Conservation (phyloP, 139 green algal genomes). For the Micromonas commoda region DNA sequence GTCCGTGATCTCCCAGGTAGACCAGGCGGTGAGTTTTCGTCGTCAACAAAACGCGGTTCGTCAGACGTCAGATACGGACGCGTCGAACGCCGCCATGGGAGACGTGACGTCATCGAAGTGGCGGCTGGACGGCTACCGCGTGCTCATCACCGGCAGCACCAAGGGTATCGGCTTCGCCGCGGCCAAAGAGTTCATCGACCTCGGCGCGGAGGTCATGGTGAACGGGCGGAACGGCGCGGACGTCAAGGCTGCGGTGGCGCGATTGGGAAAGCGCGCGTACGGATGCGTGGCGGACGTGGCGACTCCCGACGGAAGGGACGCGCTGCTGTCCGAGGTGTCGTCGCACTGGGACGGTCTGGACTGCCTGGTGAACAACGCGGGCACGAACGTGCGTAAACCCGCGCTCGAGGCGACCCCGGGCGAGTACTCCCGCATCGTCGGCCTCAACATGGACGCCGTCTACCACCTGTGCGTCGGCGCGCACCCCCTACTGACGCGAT, state of each 20-base stretch:
- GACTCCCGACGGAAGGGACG: not conserved
- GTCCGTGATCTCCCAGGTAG: too few relatives aligned
- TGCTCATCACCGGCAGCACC: constrained; percentile 22
- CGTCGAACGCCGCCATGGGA: not conserved
- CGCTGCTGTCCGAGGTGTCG: not conserved
- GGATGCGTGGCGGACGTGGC: not conserved
- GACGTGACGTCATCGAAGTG: not conserved
- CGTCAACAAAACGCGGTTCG: too few relatives aligned
- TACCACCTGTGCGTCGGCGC: constrained; percentile 3
- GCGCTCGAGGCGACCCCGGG: not conserved
- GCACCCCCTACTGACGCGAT: not conserved
- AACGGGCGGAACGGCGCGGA: not conserved
- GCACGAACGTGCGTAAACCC: constrained; percentile 13
- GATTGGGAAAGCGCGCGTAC: not conserved
- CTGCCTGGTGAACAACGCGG: constrained; percentile 29
- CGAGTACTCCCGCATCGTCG: constrained; percentile 23
- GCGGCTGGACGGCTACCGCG: not conserved
- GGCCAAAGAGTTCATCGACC: not conserved
- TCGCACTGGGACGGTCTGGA: not conserved
- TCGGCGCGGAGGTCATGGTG: constrained; percentile 18
- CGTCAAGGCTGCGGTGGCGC: not conserved
- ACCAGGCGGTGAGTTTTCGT: too few relatives aligned
- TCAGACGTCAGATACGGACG: not conserved
- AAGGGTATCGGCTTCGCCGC: constrained; percentile 30
- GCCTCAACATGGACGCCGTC: constrained; percentile 3